These are phyloP conservation scores for Xylaria palmicola DNA, from an alignment of 495 filamentous ascomycete species.

Conservation along the genomic window DNA sequence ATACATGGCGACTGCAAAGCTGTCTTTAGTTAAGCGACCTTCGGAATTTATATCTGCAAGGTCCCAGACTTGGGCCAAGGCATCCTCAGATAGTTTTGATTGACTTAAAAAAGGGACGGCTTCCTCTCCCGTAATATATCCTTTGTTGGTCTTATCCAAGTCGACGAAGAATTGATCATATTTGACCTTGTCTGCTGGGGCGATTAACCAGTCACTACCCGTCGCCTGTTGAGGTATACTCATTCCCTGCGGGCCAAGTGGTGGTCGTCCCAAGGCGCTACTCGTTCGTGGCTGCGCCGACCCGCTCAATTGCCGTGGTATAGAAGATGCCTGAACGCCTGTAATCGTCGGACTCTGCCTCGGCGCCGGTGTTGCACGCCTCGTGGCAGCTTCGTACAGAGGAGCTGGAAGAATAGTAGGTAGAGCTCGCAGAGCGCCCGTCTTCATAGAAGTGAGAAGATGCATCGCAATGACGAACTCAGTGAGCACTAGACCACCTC, in stretches of 20 bases:
- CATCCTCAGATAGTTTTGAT: slow-evolving; percentile 84
- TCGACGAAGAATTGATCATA: slow-evolving; percentile 83
- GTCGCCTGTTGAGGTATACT: slow-evolving; percentile 54
- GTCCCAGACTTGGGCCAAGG: slow-evolving; percentile 95
- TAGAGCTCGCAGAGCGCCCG: slow-evolving; percentile 71
- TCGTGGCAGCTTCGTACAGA: slow-evolving; percentile 87
- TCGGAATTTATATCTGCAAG: slow-evolving; percentile 91
- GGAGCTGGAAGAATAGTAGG: slow-evolving; percentile 81
- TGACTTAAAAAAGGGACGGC: slow-evolving; percentile 94
- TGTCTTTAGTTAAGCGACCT: slow-evolving; percentile 79
- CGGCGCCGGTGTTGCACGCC: slow-evolving; percentile 51
- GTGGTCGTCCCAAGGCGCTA: slow-evolving; percentile 67
- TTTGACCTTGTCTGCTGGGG: slow-evolving; percentile 74
- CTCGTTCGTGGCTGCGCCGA: slow-evolving; percentile 55
- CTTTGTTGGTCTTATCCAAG: slow-evolving; percentile 74
- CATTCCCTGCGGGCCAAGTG: slow-evolving; percentile 43
- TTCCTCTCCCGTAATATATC: slow-evolving; percentile 86
- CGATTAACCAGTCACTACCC: slow-evolving; percentile 78
- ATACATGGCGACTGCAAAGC: slow-evolving; percentile 98
- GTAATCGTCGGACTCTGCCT: slow-evolving; percentile 39
- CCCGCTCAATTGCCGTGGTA: slow-evolving; percentile 49
- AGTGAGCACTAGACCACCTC: slow-evolving; percentile 81
- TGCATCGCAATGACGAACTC: slow-evolving; percentile 99
- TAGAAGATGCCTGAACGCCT: slow-evolving; percentile 38
- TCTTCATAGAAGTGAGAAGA: slow-evolving; percentile 85